Evolutionary conservation across 768 basidiomycete genomes (phyloP).

Genomic region (Lactarius hengduanensis): DNA sequence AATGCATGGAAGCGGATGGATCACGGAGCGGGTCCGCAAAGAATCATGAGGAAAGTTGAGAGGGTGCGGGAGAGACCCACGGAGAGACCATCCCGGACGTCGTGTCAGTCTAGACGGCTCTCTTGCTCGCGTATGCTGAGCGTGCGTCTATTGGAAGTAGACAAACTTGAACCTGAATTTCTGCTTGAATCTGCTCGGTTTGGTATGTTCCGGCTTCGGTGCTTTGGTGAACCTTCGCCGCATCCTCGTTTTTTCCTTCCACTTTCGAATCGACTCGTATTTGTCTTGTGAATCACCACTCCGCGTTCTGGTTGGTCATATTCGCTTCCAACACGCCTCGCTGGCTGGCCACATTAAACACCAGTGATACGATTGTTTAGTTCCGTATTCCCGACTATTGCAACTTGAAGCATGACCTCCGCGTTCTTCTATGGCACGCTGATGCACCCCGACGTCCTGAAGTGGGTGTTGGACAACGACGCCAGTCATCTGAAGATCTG

Average conservation of each 20-base stretch:
- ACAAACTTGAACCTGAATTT: too few species aligned
- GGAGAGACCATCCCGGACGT: not conserved
- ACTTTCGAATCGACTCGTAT: too few species aligned
- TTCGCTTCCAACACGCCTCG: too few species aligned
- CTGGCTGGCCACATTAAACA: not conserved
- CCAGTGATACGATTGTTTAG: not conserved
- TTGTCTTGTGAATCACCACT: not conserved
- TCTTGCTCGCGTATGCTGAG: not conserved
- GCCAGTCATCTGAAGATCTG: conserved; percentile 63
- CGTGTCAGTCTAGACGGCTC: not conserved
- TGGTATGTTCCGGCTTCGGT: too few species aligned
- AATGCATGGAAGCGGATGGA: conserved; percentile 86
- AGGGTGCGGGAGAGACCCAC: conserved; percentile 34
- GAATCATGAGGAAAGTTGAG: conserved; percentile 42
- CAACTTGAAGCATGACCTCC: conserved; percentile 37
- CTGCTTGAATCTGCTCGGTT: too few species aligned
- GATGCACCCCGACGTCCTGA: conserved; percentile 82
- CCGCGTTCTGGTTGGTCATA: not conserved
- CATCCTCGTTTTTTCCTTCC: too few species aligned
- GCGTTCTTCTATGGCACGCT: conserved; percentile 94
- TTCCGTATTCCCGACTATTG: not conserved
- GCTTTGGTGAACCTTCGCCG: too few species aligned
- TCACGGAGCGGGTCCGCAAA: conserved; percentile 31
- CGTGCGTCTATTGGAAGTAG: not conserved
- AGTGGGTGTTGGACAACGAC: conserved; percentile 70